Evolutionary conservation across 306 rosid species (phyloP).

Genomic region (Glycine tomentella): DNA sequence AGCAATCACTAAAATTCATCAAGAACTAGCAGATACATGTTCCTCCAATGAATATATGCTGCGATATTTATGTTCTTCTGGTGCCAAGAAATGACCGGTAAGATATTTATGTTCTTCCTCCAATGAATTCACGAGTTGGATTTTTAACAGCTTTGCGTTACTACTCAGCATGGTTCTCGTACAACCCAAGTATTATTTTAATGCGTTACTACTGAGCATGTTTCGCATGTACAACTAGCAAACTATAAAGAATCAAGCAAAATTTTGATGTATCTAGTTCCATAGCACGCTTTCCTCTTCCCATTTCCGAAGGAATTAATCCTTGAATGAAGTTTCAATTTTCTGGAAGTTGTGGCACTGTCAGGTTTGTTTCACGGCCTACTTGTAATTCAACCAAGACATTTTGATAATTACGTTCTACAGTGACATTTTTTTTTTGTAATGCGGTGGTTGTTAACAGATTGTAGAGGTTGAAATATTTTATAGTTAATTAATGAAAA

Average conservation of each 20-base stretch:
- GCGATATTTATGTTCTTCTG: slow-evolving; percentile 71
- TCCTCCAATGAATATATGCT: slow-evolving; percentile 89
- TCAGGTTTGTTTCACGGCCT: slow-evolving; percentile 13
- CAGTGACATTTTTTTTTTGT: neutral
- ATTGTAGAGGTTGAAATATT: neutral
- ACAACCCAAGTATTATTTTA: slow-evolving; percentile 20
- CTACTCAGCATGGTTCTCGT: neutral
- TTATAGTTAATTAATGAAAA: no score
- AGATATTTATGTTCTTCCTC: no score
- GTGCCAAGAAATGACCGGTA: slow-evolving; percentile 52
- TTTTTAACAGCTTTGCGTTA: slow-evolving; percentile 1
- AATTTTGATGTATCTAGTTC: slow-evolving; percentile 1
- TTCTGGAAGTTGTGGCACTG: slow-evolving; percentile 20
- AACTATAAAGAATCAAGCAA: slow-evolving; percentile 27
- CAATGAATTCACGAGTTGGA: slow-evolving; percentile 22
- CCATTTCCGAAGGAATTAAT: neutral
- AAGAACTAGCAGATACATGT: slow-evolving; percentile 87
- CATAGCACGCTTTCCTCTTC: neutral
- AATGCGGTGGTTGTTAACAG: slow-evolving; percentile 9
- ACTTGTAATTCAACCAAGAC: no score
- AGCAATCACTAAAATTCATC: slow-evolving; percentile 78
- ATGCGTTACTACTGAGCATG: slow-evolving; percentile 22
- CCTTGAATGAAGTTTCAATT: slow-evolving; percentile 29
- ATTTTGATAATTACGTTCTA: neutral
- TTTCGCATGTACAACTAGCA: slow-evolving; percentile 2